These are phyloP conservation scores for Daldinia decipiens DNA, from an alignment of 495 filamentous ascomycete genomes.

Conservation along the genomic window DNA sequence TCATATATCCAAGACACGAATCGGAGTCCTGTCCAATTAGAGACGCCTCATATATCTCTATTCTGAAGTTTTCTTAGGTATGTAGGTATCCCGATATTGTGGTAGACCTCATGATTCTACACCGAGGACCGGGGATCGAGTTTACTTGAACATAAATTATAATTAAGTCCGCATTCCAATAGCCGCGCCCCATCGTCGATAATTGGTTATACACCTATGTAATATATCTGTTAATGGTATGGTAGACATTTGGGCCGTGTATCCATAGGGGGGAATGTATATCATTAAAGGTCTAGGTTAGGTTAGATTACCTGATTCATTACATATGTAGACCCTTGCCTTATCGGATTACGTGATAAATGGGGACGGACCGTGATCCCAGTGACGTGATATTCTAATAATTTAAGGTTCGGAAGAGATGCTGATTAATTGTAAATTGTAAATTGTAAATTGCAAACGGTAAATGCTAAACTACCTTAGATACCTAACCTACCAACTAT, in stretches of 20 bases:
- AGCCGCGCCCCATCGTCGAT: not conserved
- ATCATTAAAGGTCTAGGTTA: not conserved
- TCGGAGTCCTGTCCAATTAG: not conserved
- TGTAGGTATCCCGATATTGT: not conserved
- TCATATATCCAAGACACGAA: not conserved
- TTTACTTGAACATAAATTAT: too few relatives aligned
- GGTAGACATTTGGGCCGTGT: constrained; percentile 1
- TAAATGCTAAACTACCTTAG: too few relatives aligned
- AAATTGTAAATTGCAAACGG: not conserved
- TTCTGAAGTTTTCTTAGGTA: not conserved
- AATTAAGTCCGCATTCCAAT: too few relatives aligned
- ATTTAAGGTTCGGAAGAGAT: not conserved
- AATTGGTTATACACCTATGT: not conserved
- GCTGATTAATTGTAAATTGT: not conserved
- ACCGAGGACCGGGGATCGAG: too few relatives aligned
- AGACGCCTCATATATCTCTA: not conserved
- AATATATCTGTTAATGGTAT: not conserved
- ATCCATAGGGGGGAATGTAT: not conserved
- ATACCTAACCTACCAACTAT: too few relatives aligned
- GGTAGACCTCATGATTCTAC: not conserved
- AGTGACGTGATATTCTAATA: not conserved
- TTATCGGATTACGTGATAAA: not conserved
- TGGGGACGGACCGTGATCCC: not conserved
- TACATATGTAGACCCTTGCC: too few relatives aligned
- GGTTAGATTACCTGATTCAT: too few relatives aligned